phyloP scores from a whole-genome alignment of 2,329 filamentous ascomycete genomes.

The Corinectria fuckeliana region DNA sequence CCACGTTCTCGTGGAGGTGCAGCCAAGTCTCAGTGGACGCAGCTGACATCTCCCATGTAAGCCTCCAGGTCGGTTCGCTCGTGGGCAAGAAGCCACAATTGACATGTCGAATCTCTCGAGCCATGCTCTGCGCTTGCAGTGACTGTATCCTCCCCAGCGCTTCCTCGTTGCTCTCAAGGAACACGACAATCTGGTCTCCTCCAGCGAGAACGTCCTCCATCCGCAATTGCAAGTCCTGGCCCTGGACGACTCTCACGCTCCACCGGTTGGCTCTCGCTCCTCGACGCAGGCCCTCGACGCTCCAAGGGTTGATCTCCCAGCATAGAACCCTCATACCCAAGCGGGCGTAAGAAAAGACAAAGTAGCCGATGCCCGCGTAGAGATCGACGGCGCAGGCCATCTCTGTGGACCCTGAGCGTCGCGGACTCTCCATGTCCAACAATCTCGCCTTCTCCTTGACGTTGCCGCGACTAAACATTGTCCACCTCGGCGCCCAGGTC shows the following conservation, averaged over 20 bases:
- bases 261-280: slow-evolving; percentile 76
- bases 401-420: slow-evolving; percentile 19
- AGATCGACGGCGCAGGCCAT: slow-evolving; percentile 72
- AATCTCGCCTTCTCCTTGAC: slow-evolving; percentile 86
- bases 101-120: slow-evolving; percentile 58
- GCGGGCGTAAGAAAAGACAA: slow-evolving; percentile 81
- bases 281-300: slow-evolving; percentile 79
- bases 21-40: slow-evolving; percentile 56
- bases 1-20: slow-evolving; percentile 72
- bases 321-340: slow-evolving; percentile 78
- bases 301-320: slow-evolving; percentile 92
- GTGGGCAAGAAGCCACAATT: slow-evolving; percentile 69
- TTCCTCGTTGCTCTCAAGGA: slow-evolving; percentile 70
- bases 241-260: slow-evolving; percentile 61
- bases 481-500: slow-evolving; percentile 86
- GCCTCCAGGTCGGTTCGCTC: slow-evolving; percentile 60
- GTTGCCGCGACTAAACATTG: slow-evolving; percentile 95
- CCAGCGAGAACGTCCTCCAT: slow-evolving; percentile 49
- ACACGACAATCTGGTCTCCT: slow-evolving; percentile 66
- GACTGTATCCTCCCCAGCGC: slow-evolving; percentile 53
- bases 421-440: slow-evolving; percentile 54
- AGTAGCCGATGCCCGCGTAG: slow-evolving; percentile 94
- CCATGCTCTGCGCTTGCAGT: slow-evolving; percentile 44
- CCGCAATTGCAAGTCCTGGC: slow-evolving; percentile 46
- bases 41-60: slow-evolving; percentile 54